A percentile compares a stretch with the other conserved stretches of the same genome.
Evolutionary conservation across 2,329 filamentous ascomycete species (phyloP).

Genomic region (Aureobasidium sp.): DNA sequence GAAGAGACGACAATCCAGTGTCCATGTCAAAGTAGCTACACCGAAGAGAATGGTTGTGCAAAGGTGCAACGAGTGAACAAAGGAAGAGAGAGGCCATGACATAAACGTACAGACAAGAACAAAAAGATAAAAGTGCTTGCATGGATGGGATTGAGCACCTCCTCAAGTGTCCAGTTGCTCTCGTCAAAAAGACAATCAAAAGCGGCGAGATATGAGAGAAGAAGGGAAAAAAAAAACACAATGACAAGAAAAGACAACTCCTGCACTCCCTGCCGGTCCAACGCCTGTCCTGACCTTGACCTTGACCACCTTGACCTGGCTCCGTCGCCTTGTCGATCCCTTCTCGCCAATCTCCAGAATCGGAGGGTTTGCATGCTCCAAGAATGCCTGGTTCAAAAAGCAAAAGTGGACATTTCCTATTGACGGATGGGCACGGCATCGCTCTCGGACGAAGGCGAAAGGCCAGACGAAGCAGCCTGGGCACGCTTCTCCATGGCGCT

Average conservation of each 20-base stretch:
- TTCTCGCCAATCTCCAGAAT: neutral
- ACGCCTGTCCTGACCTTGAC: slow-evolving; percentile 4
- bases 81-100: neutral
- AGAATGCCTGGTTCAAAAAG: neutral
- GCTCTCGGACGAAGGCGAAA: slow-evolving; percentile 16
- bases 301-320: neutral
- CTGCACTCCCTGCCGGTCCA: neutral
- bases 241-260: neutral
- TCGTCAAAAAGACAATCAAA: neutral
- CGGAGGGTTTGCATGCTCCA: neutral
- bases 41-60: neutral
- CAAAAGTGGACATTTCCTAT: neutral
- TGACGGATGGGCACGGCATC: slow-evolving; percentile 17
- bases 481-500: slow-evolving; percentile 16
- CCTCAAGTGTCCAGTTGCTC: neutral
- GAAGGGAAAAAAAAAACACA: neutral
- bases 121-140: neutral
- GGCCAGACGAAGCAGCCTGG: neutral
- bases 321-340: neutral
- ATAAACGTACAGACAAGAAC: neutral
- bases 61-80: neutral
- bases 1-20: neutral
- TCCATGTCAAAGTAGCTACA: neutral
- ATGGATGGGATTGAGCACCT: neutral
- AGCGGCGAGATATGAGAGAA: neutral